Base-by-base conservation (phyloP, 2,329 filamentous ascomycete genomes). In the Dactylellina leptospora region DNA sequence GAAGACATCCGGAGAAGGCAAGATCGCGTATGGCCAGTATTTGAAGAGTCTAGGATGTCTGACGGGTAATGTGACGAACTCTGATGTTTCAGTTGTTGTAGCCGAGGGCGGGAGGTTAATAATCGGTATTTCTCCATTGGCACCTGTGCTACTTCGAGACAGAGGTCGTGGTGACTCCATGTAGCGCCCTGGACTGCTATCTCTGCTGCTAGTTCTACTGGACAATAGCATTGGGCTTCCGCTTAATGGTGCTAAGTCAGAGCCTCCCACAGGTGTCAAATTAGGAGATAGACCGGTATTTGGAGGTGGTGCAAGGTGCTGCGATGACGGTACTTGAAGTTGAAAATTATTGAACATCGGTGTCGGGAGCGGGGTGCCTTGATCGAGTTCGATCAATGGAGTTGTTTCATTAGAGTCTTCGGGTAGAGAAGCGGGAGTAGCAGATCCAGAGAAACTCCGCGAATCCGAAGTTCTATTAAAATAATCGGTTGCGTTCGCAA, bases 1-100 rank as follows among this genome's bases (percentile, higher is more conserved):
- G 11, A 97, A 82, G 5, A 89, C 81, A 63, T 90, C 84, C 1
- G 92, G 91, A 9, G 90, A 82, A 2, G 92, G 91, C 3, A 96
- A 81, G 18, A 90, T 75, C 3, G 81, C 82, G 78, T 92, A 90
- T 1, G 92, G 92, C 92, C 93, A 97, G 89, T 92, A 96, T 47
- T 80, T 84, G 42, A 90, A 82, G 4, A 87, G 78, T 78, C 85
- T 87, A 6, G 84, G 82, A 23, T 73, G 48, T 16, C 61, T 45
- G 11, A 63, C 53, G 20, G 66, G 66, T 36, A 71, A 20, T 5
- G 58, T 63, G 20, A 71, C 33, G 22, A 71, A 71, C 18, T 71
- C 66, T 8, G 66, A 63, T 18, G 22, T 55, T 38, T 59, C 66
- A 8, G 66, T 71, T 0, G 58, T 56, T 13, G 66, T 48, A 20